A percentile compares a stretch with the other conserved stretches of the same genome.
Evolutionary conservation across 192 early-diverging fungal genomes (phyloP).

Genomic region (Funneliformis geosporum): DNA sequence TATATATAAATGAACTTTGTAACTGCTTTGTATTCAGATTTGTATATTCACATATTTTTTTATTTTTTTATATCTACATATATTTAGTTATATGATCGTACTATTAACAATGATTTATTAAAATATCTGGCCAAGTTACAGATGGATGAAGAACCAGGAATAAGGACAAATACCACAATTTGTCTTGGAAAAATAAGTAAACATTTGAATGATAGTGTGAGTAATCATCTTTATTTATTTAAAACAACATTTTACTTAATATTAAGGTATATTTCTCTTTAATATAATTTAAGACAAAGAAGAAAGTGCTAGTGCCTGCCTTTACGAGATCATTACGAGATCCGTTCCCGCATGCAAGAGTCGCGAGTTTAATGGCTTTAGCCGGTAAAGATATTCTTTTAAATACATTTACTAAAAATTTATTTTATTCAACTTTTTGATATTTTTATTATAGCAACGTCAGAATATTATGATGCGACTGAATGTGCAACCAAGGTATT

Average conservation of each 20-base stretch:
- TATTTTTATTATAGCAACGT: constrained; percentile 57
- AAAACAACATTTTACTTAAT: background rate
- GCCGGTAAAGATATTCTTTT: constrained; percentile 37
- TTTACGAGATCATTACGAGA: constrained; percentile 82
- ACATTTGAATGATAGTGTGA: constrained; percentile 70
- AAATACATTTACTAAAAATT: background rate
- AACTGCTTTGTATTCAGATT: background rate
- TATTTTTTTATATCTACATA: background rate
- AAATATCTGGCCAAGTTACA: constrained; percentile 88
- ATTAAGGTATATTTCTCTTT: background rate
- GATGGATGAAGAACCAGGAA: constrained; percentile 90
- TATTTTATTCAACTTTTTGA: background rate
- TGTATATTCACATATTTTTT: background rate
- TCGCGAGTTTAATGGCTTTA: constrained; percentile 83
- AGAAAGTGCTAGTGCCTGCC: constrained; percentile 80
- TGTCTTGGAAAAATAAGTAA: constrained; percentile 92
- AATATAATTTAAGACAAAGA: constrained; percentile 59
- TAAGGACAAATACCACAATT: constrained; percentile 94
- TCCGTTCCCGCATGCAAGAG: constrained; percentile 83
- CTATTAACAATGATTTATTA: constrained; percentile 84
- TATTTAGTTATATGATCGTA: constrained; percentile 62
- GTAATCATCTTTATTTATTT: constrained; percentile 28
- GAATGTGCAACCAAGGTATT: constrained; percentile 77
- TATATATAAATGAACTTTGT: background rate
- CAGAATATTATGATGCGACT: constrained; percentile 63